phyloP scores from a whole-genome alignment of 2,329 filamentous ascomycete genomes.

The Phyllosticta capitalensis region DNA sequence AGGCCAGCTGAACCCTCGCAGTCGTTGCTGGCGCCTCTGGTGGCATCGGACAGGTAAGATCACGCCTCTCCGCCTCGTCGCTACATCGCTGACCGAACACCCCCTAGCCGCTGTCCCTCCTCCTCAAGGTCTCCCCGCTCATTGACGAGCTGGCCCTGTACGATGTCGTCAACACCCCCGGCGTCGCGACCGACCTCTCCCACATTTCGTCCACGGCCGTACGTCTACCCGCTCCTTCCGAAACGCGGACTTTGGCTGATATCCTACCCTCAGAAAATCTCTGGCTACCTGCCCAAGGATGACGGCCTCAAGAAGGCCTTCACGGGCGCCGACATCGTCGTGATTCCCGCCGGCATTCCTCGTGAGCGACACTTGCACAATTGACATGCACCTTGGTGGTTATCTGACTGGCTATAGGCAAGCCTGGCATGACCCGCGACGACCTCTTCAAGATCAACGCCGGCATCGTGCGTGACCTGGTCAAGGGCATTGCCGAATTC shows the following conservation, averaged over 20 bases:
- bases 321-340: constrained; percentile 87
- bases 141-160: constrained; percentile 92
- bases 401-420: constrained; percentile 50
- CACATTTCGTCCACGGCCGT: constrained; percentile 89
- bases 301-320: constrained; percentile 78
- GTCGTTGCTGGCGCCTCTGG: constrained; percentile 91
- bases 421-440: constrained; percentile 98
- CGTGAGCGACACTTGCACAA: constrained; percentile 48
- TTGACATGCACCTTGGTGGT: background rate
- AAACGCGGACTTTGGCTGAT: constrained; percentile 19
- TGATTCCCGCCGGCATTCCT: constrained; percentile 96
- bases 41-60: constrained; percentile 88
- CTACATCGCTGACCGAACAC: background rate
- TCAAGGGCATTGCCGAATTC: constrained; percentile 78
- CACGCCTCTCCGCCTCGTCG: background rate
- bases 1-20: constrained; percentile 18
- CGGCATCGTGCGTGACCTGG: constrained; percentile 88
- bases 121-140: constrained; percentile 82
- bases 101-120: constrained; percentile 79
- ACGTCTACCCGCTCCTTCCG: constrained; percentile 27
- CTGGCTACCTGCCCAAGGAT: constrained; percentile 78
- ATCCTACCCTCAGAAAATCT: constrained; percentile 55
- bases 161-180: constrained; percentile 98
- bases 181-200: constrained; percentile 90
- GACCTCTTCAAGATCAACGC: constrained; percentile 99